A percentile compares a stretch with the other conserved stretches of the same genome.
Evolutionary conservation across 768 basidiomycete species (phyloP).

Genomic region (Austroboletus festivus): DNA sequence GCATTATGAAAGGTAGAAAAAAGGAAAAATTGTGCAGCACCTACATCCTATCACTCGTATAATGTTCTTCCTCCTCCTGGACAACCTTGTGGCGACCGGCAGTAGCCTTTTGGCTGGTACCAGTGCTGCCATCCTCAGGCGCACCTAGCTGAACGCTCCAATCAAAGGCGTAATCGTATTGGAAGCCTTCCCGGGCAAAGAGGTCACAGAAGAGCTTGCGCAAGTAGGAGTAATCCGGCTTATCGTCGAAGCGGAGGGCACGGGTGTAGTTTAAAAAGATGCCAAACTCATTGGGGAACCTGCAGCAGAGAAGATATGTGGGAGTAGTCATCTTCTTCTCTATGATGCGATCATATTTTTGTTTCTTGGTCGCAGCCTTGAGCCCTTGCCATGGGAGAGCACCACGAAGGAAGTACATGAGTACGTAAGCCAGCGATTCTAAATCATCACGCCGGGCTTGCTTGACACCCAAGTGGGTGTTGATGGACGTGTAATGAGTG

Average conservation of each 20-base stretch:
- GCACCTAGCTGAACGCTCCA: slow-evolving; percentile 87
- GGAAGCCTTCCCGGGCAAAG: slow-evolving; percentile 95
- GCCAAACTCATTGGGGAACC: too few species aligned
- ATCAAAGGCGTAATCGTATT: slow-evolving; percentile 99
- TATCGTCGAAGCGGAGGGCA: slow-evolving; percentile 98
- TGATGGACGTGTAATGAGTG: slow-evolving; percentile 98
- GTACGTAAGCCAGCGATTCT: too few species aligned
- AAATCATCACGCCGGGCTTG: slow-evolving; percentile 97
- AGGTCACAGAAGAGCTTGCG: slow-evolving; percentile 99
- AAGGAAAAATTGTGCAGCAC: slow-evolving; percentile 29
- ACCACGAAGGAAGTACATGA: too few species aligned
- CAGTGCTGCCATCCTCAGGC: too few species aligned
- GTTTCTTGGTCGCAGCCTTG: slow-evolving; percentile 99
- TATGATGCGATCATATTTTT: slow-evolving; percentile 99
- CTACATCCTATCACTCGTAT: slow-evolving; percentile 80
- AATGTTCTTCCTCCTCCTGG: slow-evolving; percentile 82
- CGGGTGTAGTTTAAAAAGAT: slow-evolving; percentile 99
- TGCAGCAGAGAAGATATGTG: slow-evolving; percentile 87
- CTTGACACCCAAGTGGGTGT: slow-evolving; percentile 97
- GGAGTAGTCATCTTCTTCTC: slow-evolving; percentile 99
- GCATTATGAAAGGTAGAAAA: slow-evolving; percentile 8
- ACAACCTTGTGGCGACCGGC: slow-evolving; percentile 74
- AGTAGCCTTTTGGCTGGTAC: too few species aligned
- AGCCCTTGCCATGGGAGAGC: too few species aligned
- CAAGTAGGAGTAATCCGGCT: slow-evolving; percentile 98